Conservation (phyloP, 2,329 filamentous ascomycete genomes). For the Arthrocladium fulminans region DNA sequence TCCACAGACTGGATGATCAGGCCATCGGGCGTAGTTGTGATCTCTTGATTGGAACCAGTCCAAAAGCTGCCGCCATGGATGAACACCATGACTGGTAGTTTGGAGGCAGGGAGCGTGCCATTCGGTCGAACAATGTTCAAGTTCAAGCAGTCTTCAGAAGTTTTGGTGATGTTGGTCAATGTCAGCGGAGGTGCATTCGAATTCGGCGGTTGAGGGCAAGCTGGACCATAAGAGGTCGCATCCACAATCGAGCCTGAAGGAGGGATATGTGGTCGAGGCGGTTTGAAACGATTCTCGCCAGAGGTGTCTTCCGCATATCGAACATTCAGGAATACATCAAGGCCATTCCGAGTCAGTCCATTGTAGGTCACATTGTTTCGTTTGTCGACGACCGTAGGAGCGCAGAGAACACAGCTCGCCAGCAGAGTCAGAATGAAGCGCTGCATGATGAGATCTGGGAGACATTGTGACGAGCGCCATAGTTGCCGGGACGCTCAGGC, state of each 20-base stretch:
- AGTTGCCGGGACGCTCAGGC: not conserved
- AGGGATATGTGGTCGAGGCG: slow-evolving; percentile 21
- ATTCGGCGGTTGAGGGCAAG: slow-evolving; percentile 19
- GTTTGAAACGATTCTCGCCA: slow-evolving; percentile 25
- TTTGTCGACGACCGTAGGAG: slow-evolving; percentile 2
- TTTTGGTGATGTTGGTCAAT: slow-evolving; percentile 11
- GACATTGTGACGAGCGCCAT: not conserved
- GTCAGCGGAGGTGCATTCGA: slow-evolving; percentile 9
- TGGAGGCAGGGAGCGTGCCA: slow-evolving; percentile 5
- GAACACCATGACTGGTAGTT: slow-evolving; percentile 27
- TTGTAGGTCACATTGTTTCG: slow-evolving; percentile 17
- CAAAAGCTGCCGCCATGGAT: slow-evolving; percentile 21
- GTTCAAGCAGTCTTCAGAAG: slow-evolving; percentile 29
- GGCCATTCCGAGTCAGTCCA: slow-evolving; percentile 17
- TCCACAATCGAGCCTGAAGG: slow-evolving; percentile 21
- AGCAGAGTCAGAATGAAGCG: not conserved
- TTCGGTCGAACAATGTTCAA: slow-evolving; percentile 24
- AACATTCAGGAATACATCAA: slow-evolving; percentile 23
- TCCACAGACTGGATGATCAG: slow-evolving; percentile 14
- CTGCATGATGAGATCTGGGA: not conserved
- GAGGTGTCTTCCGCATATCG: slow-evolving; percentile 25
- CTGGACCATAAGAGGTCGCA: slow-evolving; percentile 21
- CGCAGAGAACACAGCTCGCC: not conserved
- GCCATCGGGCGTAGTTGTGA: slow-evolving; percentile 12
- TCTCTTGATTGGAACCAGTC: slow-evolving; percentile 8